Evolutionary conservation across 148 eudicot species (phyloP).

Genomic region (Diospyros lotus): DNA sequence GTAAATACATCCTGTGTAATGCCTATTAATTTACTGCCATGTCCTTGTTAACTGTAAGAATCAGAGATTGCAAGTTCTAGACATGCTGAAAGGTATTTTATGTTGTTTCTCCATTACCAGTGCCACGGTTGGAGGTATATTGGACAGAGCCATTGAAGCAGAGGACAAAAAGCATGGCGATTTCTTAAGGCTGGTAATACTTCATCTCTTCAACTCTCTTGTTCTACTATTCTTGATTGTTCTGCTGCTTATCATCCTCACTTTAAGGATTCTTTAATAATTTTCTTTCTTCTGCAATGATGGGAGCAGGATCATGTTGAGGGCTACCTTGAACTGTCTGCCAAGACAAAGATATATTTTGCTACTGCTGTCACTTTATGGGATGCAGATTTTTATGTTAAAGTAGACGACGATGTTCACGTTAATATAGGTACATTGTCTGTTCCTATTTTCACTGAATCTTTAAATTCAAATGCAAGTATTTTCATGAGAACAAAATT

Average conservation of each 20-base stretch:
- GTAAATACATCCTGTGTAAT: background rate
- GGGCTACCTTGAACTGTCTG: conserved; percentile 54
- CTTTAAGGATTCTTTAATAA: background rate
- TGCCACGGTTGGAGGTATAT: conserved; percentile 50
- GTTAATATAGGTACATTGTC: conserved; percentile 42
- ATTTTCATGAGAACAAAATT: background rate
- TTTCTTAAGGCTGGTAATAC: conserved; percentile 40
- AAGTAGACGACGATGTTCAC: conserved; percentile 58
- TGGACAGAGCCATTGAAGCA: conserved; percentile 53
- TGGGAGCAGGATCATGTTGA: conserved; percentile 47
- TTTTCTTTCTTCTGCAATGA: background rate
- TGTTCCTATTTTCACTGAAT: background rate
- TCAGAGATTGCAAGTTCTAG: background rate
- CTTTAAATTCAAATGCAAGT: background rate
- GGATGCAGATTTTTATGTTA: conserved; percentile 59
- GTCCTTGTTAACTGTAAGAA: background rate
- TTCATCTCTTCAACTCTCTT: conserved; percentile 10
- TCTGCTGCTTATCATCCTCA: background rate
- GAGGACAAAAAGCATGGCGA: conserved; percentile 42
- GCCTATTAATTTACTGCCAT: background rate
- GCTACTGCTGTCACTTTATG: conserved; percentile 45
- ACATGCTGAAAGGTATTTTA: conserved; percentile 16
- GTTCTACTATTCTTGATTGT: background rate
- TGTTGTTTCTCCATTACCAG: conserved; percentile 25
- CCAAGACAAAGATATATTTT: conserved; percentile 52